phyloP scores from a whole-genome alignment of 2,329 filamentous ascomycete species.

The Ascochyta fabae region DNA sequence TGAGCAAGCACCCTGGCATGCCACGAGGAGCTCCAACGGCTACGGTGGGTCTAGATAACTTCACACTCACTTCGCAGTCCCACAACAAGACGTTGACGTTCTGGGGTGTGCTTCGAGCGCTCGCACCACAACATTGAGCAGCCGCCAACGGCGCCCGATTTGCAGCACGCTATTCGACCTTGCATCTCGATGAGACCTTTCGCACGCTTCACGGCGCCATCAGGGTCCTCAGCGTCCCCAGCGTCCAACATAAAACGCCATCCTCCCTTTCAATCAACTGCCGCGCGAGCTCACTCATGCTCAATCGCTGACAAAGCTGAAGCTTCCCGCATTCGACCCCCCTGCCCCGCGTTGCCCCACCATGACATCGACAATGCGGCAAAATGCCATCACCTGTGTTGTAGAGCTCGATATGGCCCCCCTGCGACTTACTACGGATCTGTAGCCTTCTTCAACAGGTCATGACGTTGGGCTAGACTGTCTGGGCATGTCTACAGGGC shows the following conservation, averaged over 20 bases:
- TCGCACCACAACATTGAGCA: background rate
- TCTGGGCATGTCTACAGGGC: slow-evolving; percentile 37
- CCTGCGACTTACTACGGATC: slow-evolving; percentile 20
- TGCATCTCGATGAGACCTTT: background rate
- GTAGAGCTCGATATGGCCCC: slow-evolving; percentile 23
- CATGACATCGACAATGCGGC: slow-evolving; percentile 33
- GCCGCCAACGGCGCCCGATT: background rate
- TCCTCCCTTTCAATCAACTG: background rate
- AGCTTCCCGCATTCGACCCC: slow-evolving; percentile 5
- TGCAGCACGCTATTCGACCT: background rate
- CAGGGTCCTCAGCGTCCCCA: slow-evolving; percentile 25
- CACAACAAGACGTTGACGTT: background rate
- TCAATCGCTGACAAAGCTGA: slow-evolving; percentile 17
- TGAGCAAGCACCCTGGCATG: slow-evolving; percentile 1
- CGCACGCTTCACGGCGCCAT: slow-evolving; percentile 9
- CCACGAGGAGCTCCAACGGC: slow-evolving; percentile 7
- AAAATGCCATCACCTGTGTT: slow-evolving; percentile 21
- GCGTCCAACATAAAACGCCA: slow-evolving; percentile 13
- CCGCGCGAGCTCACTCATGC: background rate
- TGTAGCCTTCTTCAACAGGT: slow-evolving; percentile 30
- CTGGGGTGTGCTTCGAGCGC: background rate
- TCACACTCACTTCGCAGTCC: background rate
- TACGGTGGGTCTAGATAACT: slow-evolving; percentile 2
- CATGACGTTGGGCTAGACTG: slow-evolving; percentile 39
- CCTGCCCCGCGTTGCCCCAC: slow-evolving; percentile 25